phyloP scores from a whole-genome alignment of 75 land plant genomes.

The Pinus tabuliformis region DNA sequence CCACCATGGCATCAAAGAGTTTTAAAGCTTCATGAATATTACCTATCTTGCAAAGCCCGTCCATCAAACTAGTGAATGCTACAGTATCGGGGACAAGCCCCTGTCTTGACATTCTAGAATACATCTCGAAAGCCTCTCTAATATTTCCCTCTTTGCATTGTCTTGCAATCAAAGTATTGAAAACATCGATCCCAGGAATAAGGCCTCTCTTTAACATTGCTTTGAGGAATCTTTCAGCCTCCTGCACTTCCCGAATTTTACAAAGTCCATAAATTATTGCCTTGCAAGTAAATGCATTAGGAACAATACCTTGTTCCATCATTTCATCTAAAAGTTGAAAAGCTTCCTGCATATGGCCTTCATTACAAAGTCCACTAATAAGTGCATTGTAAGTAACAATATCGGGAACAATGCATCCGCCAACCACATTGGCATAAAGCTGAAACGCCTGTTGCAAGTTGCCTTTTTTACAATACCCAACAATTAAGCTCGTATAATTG shows the following conservation, averaged over 20 bases:
- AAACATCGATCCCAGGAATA: constrained; percentile 25
- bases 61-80: constrained; percentile 38
- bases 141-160: constrained; percentile 15
- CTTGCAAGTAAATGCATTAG: constrained; percentile 23
- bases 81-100: constrained; percentile 17
- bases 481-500: constrained; percentile 32
- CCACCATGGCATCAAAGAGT: constrained; percentile 21
- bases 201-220: constrained; percentile 29
- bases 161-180: constrained; percentile 34
- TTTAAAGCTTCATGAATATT: constrained; percentile 15
- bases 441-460: constrained; percentile 13
- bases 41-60: constrained; percentile 24
- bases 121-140: constrained; percentile 20
- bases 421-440: constrained; percentile 7
- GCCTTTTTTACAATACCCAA: constrained; percentile 27
- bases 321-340: constrained; percentile 27
- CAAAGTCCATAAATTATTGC: constrained; percentile 22
- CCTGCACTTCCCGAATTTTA: constrained; percentile 11
- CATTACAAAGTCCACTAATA: constrained; percentile 41
- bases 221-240: constrained; percentile 12
- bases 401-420: constrained; percentile 18
- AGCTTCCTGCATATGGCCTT: constrained; percentile 23
- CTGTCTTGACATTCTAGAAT: constrained; percentile 15
- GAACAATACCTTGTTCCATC: constrained; percentile 14
- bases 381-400: constrained; percentile 26